Evolutionary conservation across 2,329 filamentous ascomycete genomes (phyloP).

Genomic region (Colletotrichum lindemuthianum): DNA sequence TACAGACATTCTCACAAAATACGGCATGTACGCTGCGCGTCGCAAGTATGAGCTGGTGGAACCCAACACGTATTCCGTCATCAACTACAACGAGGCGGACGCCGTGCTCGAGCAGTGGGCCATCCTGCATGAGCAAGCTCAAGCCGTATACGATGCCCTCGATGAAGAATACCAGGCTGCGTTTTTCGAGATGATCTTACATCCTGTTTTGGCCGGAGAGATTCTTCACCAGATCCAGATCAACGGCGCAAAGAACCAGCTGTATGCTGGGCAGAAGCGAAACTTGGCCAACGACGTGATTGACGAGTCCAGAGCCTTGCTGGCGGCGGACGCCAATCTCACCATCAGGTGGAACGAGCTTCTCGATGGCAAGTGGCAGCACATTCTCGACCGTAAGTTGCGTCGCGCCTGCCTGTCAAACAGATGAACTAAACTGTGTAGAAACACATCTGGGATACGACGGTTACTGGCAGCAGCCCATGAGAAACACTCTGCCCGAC

Average conservation of each 20-base stretch:
- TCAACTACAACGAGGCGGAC: constrained; percentile 69
- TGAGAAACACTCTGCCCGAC: constrained; percentile 73
- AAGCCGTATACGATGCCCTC: constrained; percentile 65
- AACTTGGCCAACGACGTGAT: constrained; percentile 61
- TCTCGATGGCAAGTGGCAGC: constrained; percentile 69
- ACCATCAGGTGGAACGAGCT: constrained; percentile 67
- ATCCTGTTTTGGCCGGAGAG: constrained; percentile 64
- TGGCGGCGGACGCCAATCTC: constrained; percentile 66
- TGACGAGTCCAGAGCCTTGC: constrained; percentile 60
- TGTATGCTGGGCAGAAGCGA: constrained; percentile 57
- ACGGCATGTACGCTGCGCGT: constrained; percentile 48
- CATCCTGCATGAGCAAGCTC: constrained; percentile 61
- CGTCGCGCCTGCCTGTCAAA: accelerated
- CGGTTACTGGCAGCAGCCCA: constrained; percentile 75
- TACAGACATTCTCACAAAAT: constrained; percentile 59
- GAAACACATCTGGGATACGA: constrained; percentile 65
- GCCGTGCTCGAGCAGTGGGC: constrained; percentile 61
- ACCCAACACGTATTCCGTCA: constrained; percentile 57
- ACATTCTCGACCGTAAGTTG: constrained; percentile 67
- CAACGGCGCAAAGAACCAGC: constrained; percentile 55
- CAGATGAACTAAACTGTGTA: constrained; percentile 32
- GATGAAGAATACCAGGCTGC: constrained; percentile 61
- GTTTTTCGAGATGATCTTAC: constrained; percentile 68
- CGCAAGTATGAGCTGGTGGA: constrained; percentile 49
- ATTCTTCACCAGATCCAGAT: constrained; percentile 62